phyloP scores from a whole-genome alignment of 768 basidiomycete genomes.

The Lentinula guzmanii region DNA sequence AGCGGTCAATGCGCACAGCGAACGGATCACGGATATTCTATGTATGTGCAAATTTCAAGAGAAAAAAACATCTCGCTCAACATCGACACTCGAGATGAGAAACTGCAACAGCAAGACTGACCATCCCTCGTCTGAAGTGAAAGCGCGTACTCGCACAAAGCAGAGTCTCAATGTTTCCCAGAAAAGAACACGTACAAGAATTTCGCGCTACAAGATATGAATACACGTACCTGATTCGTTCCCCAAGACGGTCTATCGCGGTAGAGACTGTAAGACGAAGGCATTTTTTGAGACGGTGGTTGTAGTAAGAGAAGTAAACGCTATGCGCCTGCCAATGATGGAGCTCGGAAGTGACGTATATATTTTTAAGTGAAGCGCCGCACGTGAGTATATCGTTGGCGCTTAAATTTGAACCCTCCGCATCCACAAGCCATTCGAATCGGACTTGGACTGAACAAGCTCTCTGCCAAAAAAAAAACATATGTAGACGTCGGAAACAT shows the following conservation, averaged over 20 bases:
- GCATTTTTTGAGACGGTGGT: slow-evolving; percentile 23
- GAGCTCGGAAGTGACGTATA: background rate
- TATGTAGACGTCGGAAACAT: too few species aligned
- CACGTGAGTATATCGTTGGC: background rate
- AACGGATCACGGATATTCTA: background rate
- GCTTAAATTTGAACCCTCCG: background rate
- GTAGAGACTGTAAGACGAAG: slow-evolving; percentile 30
- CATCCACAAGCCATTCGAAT: too few species aligned
- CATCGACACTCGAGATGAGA: too few species aligned
- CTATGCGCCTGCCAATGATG: background rate
- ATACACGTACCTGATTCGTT: slow-evolving; percentile 26
- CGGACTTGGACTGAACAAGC: too few species aligned
- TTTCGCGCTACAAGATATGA: background rate
- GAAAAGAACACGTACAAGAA: background rate
- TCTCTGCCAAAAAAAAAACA: too few species aligned
- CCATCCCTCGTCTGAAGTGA: background rate
- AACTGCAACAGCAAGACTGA: too few species aligned
- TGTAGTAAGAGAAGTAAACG: slow-evolving; percentile 6
- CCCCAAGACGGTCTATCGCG: slow-evolving; percentile 49
- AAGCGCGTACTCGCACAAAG: background rate
- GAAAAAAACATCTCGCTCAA: background rate
- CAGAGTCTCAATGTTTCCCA: background rate
- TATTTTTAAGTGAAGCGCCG: background rate
- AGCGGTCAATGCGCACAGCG: background rate
- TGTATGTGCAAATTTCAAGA: background rate